Evolutionary conservation across 73 alveolate genomes (phyloP).

Genomic region (Uronychia binucleata): DNA sequence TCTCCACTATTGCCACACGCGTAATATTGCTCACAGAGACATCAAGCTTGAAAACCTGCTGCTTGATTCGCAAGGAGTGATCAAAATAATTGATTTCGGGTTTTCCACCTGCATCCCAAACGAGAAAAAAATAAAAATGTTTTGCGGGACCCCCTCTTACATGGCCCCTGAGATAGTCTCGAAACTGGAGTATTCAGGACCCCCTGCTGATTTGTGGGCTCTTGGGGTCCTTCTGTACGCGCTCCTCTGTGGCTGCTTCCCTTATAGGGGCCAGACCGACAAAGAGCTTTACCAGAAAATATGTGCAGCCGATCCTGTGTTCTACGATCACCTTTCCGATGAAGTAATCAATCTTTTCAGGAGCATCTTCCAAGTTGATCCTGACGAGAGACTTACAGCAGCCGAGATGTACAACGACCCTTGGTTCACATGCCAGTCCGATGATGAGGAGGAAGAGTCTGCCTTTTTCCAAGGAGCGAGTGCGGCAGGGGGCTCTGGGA

Average conservation of each 20-base stretch:
- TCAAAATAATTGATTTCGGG: constrained; percentile 79
- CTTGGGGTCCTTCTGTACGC: constrained; percentile 73
- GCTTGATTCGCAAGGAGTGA: constrained; percentile 57
- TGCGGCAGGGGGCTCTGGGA: not conserved
- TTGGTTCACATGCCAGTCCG: constrained; percentile 31
- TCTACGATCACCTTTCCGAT: constrained; percentile 13
- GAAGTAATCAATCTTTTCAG: constrained; percentile 44
- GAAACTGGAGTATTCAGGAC: constrained; percentile 73
- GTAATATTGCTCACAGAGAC: constrained; percentile 89
- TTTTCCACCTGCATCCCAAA: constrained; percentile 71
- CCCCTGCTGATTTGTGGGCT: constrained; percentile 86
- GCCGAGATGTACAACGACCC: constrained; percentile 40
- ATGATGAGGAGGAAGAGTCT: constrained; percentile 9
- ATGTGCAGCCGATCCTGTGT: constrained; percentile 38
- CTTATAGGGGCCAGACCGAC: constrained; percentile 73
- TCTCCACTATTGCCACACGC: constrained; percentile 79
- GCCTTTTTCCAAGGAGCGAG: not conserved
- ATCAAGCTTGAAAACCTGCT: constrained; percentile 86
- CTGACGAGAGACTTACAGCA: constrained; percentile 59
- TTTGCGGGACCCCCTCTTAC: constrained; percentile 85
- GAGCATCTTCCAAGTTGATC: constrained; percentile 54
- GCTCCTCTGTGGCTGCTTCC: constrained; percentile 73
- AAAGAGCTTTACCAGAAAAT: constrained; percentile 73
- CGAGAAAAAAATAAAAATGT: constrained; percentile 70
- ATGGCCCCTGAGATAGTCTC: constrained; percentile 86